These are phyloP conservation scores for Cutaneotrichosporon cutaneum DNA, from an alignment of 1,284 basidiomycete genomes.

Conservation along the genomic window DNA sequence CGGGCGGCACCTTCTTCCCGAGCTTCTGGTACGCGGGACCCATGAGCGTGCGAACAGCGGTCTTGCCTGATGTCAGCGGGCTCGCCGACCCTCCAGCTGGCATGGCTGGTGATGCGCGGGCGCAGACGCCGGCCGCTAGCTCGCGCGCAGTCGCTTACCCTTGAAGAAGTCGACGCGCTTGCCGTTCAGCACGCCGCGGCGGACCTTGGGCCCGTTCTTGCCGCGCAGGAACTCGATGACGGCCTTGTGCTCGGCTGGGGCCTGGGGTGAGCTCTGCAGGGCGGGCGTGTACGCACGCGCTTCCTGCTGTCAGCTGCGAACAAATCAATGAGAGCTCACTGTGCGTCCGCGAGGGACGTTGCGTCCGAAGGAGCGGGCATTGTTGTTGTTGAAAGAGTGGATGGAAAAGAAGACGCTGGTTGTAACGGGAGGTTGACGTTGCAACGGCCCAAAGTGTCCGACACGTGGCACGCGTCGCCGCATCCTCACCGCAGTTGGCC, in stretches of 20 bases:
- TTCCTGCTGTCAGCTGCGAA: conserved; percentile 24
- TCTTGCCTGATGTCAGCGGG: conserved; percentile 65
- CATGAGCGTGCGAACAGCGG: conserved; percentile 84
- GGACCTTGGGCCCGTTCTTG: conserved; percentile 81
- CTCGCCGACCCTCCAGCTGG: too few relatives aligned
- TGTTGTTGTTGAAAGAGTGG: background rate
- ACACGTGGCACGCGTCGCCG: conserved; percentile 11
- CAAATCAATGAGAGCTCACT: conserved; percentile 10
- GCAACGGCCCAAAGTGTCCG: background rate
- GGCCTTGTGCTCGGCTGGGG: conserved; percentile 71
- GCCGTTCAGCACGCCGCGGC: conserved; percentile 86
- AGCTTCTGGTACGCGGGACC: conserved; percentile 88
- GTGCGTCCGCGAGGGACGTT: conserved; percentile 23
- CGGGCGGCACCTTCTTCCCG: conserved; percentile 70
- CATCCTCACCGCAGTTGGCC: too few relatives aligned
- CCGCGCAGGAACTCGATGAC: conserved; percentile 82
- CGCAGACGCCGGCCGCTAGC: too few relatives aligned
- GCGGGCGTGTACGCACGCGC: conserved; percentile 14
- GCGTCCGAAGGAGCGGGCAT: conserved; percentile 19
- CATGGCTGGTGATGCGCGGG: too few relatives aligned
- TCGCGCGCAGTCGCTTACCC: conserved; percentile 66
- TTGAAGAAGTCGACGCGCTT: conserved; percentile 98
- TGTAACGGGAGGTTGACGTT: background rate
- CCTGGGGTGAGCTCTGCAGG: conserved; percentile 46
- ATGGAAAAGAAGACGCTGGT: background rate